These are phyloP conservation scores for Cytospora schulzeri DNA, from an alignment of 2,329 filamentous ascomycete genomes.

Conservation along the genomic window DNA sequence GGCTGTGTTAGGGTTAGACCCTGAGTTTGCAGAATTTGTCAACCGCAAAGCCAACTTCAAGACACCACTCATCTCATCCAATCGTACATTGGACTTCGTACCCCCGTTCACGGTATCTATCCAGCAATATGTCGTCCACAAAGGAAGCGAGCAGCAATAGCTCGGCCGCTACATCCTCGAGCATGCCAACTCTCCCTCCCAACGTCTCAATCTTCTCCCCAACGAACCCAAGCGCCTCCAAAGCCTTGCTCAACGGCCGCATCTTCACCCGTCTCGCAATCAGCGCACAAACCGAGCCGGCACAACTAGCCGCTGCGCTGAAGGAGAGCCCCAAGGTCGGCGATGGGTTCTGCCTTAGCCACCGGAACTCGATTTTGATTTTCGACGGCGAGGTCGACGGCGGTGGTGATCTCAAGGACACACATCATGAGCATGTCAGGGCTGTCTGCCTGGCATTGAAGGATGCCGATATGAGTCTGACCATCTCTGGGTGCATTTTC, in stretches of 20 bases:
- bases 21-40: neutral
- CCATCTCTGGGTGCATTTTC: slow-evolving; percentile 32
- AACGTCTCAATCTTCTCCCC: slow-evolving; percentile 32
- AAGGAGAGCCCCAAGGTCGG: slow-evolving; percentile 6
- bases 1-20: neutral
- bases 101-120: neutral
- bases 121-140: slow-evolving; percentile 18
- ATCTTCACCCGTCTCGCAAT: slow-evolving; percentile 31
- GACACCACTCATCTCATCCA: neutral
- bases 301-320: slow-evolving; percentile 24
- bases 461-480: slow-evolving; percentile 30
- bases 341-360: slow-evolving; percentile 29
- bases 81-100: neutral
- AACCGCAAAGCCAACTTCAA: neutral
- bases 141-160: neutral
- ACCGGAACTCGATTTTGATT: slow-evolving; percentile 29
- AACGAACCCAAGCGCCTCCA: slow-evolving; percentile 9
- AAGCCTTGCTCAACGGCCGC: slow-evolving; percentile 26
- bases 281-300: slow-evolving; percentile 26
- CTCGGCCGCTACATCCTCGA: neutral
- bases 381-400: slow-evolving; percentile 26
- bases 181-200: slow-evolving; percentile 26
- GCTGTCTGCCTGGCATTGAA: slow-evolving; percentile 31
- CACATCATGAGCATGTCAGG: slow-evolving; percentile 32
- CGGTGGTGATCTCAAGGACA: slow-evolving; percentile 23